Evolutionary conservation across 2,329 filamentous ascomycete species (phyloP).

Genomic region (Hypoxylon sp.): DNA sequence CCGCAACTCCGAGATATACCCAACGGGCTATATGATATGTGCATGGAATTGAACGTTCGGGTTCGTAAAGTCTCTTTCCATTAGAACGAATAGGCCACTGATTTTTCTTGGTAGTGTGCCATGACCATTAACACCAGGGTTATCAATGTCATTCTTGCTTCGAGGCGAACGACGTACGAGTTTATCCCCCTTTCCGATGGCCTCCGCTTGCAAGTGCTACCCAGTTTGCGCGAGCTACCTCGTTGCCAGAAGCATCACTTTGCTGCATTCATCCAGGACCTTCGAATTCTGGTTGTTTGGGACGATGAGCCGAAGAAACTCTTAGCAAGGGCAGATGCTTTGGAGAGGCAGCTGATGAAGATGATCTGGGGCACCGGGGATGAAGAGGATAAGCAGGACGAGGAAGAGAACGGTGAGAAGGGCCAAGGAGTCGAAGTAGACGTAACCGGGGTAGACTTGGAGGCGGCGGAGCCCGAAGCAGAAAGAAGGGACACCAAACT

Average conservation of each 20-base stretch:
- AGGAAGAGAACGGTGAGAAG: constrained; percentile 56
- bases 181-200: constrained; percentile 72
- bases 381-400: constrained; percentile 58
- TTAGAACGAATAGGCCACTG: constrained; percentile 22
- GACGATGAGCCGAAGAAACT: constrained; percentile 73
- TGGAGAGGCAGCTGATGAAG: constrained; percentile 69
- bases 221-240: constrained; percentile 69
- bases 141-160: constrained; percentile 70
- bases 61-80: constrained; percentile 48
- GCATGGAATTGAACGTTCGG: constrained; percentile 59
- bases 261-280: constrained; percentile 74
- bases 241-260: constrained; percentile 75
- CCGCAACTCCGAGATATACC: constrained; percentile 57
- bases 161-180: constrained; percentile 61
- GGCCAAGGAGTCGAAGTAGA: constrained; percentile 54
- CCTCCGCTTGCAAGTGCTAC: constrained; percentile 74
- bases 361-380: constrained; percentile 69
- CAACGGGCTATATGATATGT: constrained; percentile 56
- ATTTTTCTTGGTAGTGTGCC: constrained; percentile 65
- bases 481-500: constrained; percentile 67
- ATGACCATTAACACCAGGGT: constrained; percentile 78
- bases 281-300: constrained; percentile 73
- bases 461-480: constrained; percentile 57
- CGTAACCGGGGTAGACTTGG: constrained; percentile 60
- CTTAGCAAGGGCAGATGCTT: constrained; percentile 64